These are phyloP conservation scores for Skeletonema costatum DNA, from an alignment of 108 stramenopile species.

Conservation along the genomic window DNA sequence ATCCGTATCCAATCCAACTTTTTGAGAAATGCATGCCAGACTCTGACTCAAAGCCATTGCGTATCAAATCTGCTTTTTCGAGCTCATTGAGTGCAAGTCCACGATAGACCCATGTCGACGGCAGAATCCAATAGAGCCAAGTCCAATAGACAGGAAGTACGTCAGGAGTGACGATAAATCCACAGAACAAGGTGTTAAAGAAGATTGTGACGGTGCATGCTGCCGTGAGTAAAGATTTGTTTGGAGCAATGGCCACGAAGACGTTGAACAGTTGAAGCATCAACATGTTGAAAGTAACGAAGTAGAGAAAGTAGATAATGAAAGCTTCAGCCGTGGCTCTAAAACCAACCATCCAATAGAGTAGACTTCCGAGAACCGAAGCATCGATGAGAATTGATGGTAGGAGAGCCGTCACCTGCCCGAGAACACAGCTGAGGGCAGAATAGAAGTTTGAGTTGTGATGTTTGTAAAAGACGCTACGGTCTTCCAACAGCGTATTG, in stretches of 20 bases:
- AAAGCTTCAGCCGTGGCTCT: constrained; percentile 13
- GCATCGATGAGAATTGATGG: constrained; percentile 37
- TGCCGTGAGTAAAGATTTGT: constrained; percentile 29
- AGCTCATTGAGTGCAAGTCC: constrained; percentile 37
- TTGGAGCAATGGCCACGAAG: constrained; percentile 26
- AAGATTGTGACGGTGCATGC: constrained; percentile 30
- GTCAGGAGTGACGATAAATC: constrained; percentile 38
- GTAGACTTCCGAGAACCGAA: constrained; percentile 25
- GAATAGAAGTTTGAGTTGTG: constrained; percentile 60
- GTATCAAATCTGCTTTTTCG: constrained; percentile 44
- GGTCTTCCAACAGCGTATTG: constrained; percentile 47
- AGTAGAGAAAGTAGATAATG: constrained; percentile 24
- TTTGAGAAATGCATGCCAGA: constrained; percentile 35
- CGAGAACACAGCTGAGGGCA: constrained; percentile 34
- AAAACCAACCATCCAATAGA: constrained; percentile 52
- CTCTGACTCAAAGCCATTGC: constrained; percentile 44
- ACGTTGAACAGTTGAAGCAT: constrained; percentile 28
- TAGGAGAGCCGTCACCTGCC: constrained; percentile 25
- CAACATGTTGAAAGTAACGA: constrained; percentile 36
- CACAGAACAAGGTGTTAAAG: constrained; percentile 42
- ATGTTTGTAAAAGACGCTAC: constrained; percentile 76
- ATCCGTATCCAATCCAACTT: constrained; percentile 68
- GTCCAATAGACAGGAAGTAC: constrained; percentile 38
- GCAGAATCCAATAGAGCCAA: constrained; percentile 43
- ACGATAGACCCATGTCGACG: constrained; percentile 42